phyloP scores from a whole-genome alignment of 352 stramenopile species.

The Phytophthora citricola region DNA sequence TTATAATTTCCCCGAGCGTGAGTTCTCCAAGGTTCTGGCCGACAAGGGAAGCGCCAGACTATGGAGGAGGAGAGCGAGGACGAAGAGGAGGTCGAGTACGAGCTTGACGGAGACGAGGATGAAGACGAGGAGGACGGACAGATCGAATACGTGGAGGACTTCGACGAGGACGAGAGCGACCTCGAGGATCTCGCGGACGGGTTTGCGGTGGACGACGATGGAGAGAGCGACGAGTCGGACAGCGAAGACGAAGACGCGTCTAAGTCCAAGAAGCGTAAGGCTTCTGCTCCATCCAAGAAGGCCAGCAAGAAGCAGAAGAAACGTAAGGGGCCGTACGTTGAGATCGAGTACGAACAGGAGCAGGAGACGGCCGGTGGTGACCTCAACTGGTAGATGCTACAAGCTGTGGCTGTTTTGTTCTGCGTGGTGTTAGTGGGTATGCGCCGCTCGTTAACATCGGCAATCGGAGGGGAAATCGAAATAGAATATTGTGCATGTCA shows the following conservation, averaged over 20 bases:
- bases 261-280: constrained; percentile 74
- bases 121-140: constrained; percentile 57
- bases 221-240: constrained; percentile 41
- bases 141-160: constrained; percentile 88
- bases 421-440: constrained; percentile 8
- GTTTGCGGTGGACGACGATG: constrained; percentile 66
- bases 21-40: constrained; percentile 90
- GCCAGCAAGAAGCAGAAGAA: constrained; percentile 74
- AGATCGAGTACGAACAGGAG: constrained; percentile 90
- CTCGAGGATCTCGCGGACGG: constrained; percentile 86
- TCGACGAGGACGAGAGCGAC: constrained; percentile 94
- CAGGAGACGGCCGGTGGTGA: constrained; percentile 54
- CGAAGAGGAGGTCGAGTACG: constrained; percentile 68
- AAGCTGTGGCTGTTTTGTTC: constrained; percentile 11
- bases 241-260: constrained; percentile 61
- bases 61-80: constrained; percentile 93
- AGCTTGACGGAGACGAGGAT: constrained; percentile 55
- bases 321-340: constrained; percentile 78
- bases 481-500: constrained; percentile 48
- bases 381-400: constrained; percentile 58
- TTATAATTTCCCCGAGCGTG: constrained; percentile 98
- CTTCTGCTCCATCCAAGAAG: constrained; percentile 41
- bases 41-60: constrained; percentile 87
- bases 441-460: constrained; percentile 13
- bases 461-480: constrained; percentile 30